phyloP scores from a whole-genome alignment of 2,329 filamentous ascomycete species.

The Basipetospora chlamydospora region DNA sequence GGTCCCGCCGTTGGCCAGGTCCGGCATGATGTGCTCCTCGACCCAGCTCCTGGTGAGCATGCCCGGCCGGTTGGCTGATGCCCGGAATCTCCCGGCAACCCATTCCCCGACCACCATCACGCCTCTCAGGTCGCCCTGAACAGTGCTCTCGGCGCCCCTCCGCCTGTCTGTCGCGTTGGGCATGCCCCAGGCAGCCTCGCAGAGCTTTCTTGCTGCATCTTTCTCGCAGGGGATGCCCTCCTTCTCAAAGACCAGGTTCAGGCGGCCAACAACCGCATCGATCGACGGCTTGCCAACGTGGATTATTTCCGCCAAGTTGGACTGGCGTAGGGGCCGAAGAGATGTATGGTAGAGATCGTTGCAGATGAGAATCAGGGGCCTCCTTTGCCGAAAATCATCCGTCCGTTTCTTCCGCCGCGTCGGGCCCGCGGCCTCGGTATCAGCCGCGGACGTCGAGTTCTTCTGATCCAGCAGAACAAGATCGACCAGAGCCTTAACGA shows the following conservation, averaged over 20 bases:
- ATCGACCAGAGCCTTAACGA: slow-evolving; percentile 89
- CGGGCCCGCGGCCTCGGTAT: slow-evolving; percentile 4
- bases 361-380: slow-evolving; percentile 86
- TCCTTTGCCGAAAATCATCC: slow-evolving; percentile 74
- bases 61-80: slow-evolving; percentile 21
- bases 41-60: slow-evolving; percentile 62
- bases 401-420: slow-evolving; percentile 51
- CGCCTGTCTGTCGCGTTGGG: slow-evolving; percentile 55
- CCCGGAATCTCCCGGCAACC: slow-evolving; percentile 59
- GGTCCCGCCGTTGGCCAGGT: slow-evolving; percentile 55
- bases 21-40: slow-evolving; percentile 53
- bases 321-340: slow-evolving; percentile 73
- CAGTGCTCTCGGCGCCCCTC: slow-evolving; percentile 51
- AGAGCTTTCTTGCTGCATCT: slow-evolving; percentile 74
- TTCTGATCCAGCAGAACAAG: slow-evolving; percentile 75
- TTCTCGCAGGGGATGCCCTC: slow-evolving; percentile 81
- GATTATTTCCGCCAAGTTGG: slow-evolving; percentile 72
- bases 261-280: slow-evolving; percentile 67
- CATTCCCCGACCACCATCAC: slow-evolving; percentile 80
- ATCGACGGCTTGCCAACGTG: slow-evolving; percentile 81
- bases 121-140: slow-evolving; percentile 61
- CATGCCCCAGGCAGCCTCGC: slow-evolving; percentile 73
- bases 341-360: slow-evolving; percentile 94
- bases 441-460: slow-evolving; percentile 34
- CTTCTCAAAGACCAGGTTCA: slow-evolving; percentile 74